phyloP scores from a whole-genome alignment of 495 filamentous ascomycete genomes.

The Penicillium psychrofluorescens region DNA sequence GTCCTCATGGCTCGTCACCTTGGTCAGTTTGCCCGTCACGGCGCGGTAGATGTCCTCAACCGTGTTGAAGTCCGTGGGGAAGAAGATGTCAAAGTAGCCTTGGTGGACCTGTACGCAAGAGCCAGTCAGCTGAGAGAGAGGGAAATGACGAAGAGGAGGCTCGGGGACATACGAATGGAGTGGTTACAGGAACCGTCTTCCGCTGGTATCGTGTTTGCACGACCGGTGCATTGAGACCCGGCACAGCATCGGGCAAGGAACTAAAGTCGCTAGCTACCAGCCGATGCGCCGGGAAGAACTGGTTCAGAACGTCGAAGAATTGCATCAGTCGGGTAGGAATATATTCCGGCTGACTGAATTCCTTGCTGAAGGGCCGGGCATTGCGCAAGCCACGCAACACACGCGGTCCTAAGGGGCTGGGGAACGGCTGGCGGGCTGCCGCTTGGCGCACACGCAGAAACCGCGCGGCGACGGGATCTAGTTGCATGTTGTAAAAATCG shows the following conservation, averaged over 20 bases:
- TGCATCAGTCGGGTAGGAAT: constrained; percentile 91
- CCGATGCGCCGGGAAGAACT: constrained; percentile 81
- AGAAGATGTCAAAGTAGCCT: constrained; percentile 98
- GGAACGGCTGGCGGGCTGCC: constrained; percentile 48
- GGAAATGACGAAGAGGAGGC: not conserved
- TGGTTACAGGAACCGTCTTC: constrained; percentile 78
- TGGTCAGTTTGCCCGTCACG: constrained; percentile 82
- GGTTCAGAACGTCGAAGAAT: constrained; percentile 85
- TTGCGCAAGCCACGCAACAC: constrained; percentile 50
- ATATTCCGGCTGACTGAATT: constrained; percentile 77
- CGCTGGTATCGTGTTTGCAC: constrained; percentile 90
- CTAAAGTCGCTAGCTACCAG: constrained; percentile 90
- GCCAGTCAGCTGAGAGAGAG: constrained; percentile 3
- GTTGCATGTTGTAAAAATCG: constrained; percentile 73
- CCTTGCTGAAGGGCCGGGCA: constrained; percentile 58
- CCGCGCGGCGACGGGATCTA: constrained; percentile 77
- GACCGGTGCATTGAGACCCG: constrained; percentile 83
- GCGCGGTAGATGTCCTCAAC: constrained; percentile 86
- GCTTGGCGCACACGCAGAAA: constrained; percentile 73
- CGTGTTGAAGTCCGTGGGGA: constrained; percentile 88
- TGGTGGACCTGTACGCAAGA: constrained; percentile 69
- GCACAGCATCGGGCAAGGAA: constrained; percentile 69
- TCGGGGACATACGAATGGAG: constrained; percentile 66
- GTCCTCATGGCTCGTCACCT: constrained; percentile 79
- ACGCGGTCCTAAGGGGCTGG: constrained; percentile 47